Evolutionary conservation across 2,329 filamentous ascomycete species (phyloP).

Genomic region (Aspergillus candidus): DNA sequence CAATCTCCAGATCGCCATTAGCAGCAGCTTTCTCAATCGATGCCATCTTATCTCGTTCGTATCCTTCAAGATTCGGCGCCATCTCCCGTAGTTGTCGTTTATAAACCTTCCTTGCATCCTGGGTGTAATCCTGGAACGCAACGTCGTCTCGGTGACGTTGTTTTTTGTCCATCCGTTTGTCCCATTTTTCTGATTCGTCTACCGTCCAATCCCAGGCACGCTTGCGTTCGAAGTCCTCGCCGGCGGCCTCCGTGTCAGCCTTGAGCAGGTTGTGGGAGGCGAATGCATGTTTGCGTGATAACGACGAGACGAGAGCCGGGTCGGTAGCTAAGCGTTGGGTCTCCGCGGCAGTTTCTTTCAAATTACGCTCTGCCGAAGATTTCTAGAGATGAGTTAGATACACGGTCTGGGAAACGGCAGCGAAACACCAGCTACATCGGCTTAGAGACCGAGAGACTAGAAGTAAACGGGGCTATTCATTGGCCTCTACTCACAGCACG

Average conservation of each 20-base stretch:
- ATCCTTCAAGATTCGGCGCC: conserved; percentile 70
- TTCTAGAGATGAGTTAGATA: conserved; percentile 30
- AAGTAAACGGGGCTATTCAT: no score
- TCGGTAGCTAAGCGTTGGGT: conserved; percentile 73
- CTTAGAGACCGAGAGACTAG: no score
- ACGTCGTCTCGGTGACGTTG: conserved; percentile 73
- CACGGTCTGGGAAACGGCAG: neutral
- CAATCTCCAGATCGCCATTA: conserved; percentile 79
- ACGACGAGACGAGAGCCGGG: conserved; percentile 65
- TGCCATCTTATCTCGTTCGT: conserved; percentile 77
- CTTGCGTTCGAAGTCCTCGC: conserved; percentile 94
- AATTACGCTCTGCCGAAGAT: conserved; percentile 50
- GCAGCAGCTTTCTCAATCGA: conserved; percentile 80
- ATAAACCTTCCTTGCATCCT: conserved; percentile 87
- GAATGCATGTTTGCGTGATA: conserved; percentile 81
- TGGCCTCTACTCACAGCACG: conserved; percentile 51
- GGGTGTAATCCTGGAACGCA: conserved; percentile 81
- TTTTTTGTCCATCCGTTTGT: conserved; percentile 83
- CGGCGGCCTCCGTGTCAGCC: conserved; percentile 75
- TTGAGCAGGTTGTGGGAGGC: conserved; percentile 91
- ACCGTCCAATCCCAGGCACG: conserved; percentile 98
- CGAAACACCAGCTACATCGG: no score
- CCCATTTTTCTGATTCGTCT: conserved; percentile 92
- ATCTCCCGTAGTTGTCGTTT: conserved; percentile 80
- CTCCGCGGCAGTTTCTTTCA: conserved; percentile 78